A percentile compares a stretch with the other conserved stretches of the same genome.
phyloP scores from a whole-genome alignment of 768 basidiomycete genomes.

The Pleurotus salmoneostramineus region DNA sequence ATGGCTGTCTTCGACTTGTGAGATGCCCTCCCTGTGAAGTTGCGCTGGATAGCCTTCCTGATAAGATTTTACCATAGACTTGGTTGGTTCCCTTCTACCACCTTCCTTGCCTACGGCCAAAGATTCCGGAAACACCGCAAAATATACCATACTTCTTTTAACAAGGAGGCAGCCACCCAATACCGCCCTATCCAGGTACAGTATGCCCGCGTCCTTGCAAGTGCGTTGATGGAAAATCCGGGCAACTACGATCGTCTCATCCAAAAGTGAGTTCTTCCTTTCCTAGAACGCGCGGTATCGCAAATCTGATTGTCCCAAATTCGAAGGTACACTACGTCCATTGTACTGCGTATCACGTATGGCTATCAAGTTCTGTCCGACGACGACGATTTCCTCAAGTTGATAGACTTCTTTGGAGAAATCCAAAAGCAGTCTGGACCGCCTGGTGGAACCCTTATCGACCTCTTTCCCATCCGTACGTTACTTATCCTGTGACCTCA shows the following conservation, averaged over 20 bases:
- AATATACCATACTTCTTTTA: slow-evolving; percentile 17
- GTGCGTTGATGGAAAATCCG: slow-evolving; percentile 21
- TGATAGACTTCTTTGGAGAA: background rate
- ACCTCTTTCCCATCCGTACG: slow-evolving; percentile 16
- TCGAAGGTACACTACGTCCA: slow-evolving; percentile 8
- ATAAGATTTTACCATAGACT: slow-evolving; percentile 10
- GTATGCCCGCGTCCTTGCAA: slow-evolving; percentile 26
- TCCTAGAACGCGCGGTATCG: too few species aligned
- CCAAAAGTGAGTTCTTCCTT: too few species aligned
- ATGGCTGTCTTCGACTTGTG: slow-evolving; percentile 45
- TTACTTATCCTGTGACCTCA: too few species aligned
- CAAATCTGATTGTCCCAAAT: too few species aligned
- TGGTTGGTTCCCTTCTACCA: slow-evolving; percentile 12
- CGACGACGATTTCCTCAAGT: slow-evolving; percentile 12
- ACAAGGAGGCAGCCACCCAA: slow-evolving; percentile 14
- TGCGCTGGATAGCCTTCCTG: background rate
- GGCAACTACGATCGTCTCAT: slow-evolving; percentile 9
- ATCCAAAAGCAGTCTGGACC: slow-evolving; percentile 7
- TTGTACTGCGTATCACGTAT: slow-evolving; percentile 13
- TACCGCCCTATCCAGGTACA: slow-evolving; percentile 22
- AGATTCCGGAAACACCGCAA: slow-evolving; percentile 17
- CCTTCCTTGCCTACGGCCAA: slow-evolving; percentile 17
- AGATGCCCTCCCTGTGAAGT: slow-evolving; percentile 12
- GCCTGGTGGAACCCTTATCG: slow-evolving; percentile 13
- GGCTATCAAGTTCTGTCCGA: slow-evolving; percentile 13